These are phyloP conservation scores for Colletotrichum endophyticum DNA, from an alignment of 2,329 filamentous ascomycete species.

Conservation along the genomic window DNA sequence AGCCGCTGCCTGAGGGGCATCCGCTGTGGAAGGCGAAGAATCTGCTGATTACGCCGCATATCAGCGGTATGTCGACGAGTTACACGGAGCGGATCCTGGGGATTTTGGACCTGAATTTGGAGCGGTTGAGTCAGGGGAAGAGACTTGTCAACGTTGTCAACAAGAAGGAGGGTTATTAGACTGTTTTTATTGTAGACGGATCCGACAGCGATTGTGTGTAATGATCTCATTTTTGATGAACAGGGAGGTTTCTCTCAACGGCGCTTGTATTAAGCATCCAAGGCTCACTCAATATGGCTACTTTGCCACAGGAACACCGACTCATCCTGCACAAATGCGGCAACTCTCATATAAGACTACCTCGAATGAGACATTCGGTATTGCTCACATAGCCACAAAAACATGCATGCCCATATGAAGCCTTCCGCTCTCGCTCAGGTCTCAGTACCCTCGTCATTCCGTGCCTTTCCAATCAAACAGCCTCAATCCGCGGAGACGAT, in stretches of 20 bases:
- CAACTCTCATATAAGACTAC: neutral
- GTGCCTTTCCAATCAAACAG: neutral
- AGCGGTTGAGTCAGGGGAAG: slow-evolving; percentile 38
- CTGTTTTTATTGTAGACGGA: neutral
- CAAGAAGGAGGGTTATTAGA: slow-evolving; percentile 28
- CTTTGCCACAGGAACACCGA: neutral
- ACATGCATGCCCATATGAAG: neutral
- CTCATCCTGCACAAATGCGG: neutral
- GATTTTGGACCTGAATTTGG: slow-evolving; percentile 47
- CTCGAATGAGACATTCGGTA: neutral
- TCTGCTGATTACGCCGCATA: slow-evolving; percentile 64
- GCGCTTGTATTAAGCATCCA: neutral
- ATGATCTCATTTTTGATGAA: neutral
- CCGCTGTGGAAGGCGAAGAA: slow-evolving; percentile 74
- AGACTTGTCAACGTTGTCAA: slow-evolving; percentile 45
- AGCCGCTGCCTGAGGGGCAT: slow-evolving; percentile 73
- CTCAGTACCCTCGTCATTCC: neutral
- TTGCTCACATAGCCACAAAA: neutral
- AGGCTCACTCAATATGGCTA: neutral
- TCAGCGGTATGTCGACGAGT: slow-evolving; percentile 45
- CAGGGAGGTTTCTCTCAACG: neutral
- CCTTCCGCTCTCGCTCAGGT: neutral
- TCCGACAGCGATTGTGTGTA: neutral
- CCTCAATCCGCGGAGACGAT: neutral
- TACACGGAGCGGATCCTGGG: slow-evolving; percentile 46